Conservation (phyloP, 495 filamentous ascomycete species). For the Tuber melanosporum region DNA sequence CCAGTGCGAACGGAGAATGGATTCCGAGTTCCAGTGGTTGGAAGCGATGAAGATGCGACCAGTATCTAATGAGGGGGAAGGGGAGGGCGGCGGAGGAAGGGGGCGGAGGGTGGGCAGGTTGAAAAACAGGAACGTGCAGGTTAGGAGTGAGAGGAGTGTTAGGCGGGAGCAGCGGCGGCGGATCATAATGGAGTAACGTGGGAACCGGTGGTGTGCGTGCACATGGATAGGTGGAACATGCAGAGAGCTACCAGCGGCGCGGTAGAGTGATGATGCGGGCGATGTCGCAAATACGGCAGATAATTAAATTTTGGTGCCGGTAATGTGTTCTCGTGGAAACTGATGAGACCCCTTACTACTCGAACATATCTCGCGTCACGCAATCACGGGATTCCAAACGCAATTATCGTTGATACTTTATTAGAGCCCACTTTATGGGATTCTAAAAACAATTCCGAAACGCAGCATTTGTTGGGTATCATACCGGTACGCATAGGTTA, state of each 20-base stretch:
- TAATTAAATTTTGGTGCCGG: background rate
- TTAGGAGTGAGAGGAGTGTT: background rate
- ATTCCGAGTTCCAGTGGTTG: conserved; percentile 65
- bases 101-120: background rate
- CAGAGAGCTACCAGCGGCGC: background rate
- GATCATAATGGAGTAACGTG: background rate
- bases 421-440: background rate
- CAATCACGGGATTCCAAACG: background rate
- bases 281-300: background rate
- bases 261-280: background rate
- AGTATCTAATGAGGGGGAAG: background rate
- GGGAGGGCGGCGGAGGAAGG: background rate
- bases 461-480: too few relatives aligned
- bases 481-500: too few relatives aligned
- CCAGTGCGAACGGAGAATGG: conserved; percentile 58
- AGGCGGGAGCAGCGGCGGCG: background rate
- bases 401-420: background rate
- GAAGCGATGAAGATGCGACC: conserved; percentile 60
- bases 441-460: too few relatives aligned
- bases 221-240: background rate
- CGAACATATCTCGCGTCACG: background rate
- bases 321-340: background rate
- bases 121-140: background rate
- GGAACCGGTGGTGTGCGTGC: background rate
- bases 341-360: background rate